Percentiles rank a stretch among this genome's conserved stretches.
Conservation (phyloP, 202 grass and related monocot species). For the Setaria viridis region DNA sequence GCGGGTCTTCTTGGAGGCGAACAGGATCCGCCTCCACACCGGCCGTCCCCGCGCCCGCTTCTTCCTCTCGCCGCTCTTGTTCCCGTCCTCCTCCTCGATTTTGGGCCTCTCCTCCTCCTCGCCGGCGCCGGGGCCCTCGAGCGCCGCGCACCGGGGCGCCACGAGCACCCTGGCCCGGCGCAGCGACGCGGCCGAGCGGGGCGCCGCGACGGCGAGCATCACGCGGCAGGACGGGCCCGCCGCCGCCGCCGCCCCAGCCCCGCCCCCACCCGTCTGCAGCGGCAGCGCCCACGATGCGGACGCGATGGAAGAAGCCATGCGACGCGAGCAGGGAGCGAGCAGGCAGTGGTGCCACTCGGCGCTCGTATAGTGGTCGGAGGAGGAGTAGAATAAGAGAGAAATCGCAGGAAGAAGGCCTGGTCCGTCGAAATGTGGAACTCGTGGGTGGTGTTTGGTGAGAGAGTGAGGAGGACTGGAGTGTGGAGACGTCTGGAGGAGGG, state of each 20-base stretch:
- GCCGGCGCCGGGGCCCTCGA: slow-evolving; percentile 6
- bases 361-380: not conserved
- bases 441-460: slow-evolving; percentile 16
- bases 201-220: slow-evolving; percentile 36
- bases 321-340: not conserved
- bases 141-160: slow-evolving; percentile 39
- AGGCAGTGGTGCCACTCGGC: not conserved
- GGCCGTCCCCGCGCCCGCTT: slow-evolving; percentile 46
- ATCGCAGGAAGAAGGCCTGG: not conserved
- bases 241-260: not conserved
- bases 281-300: slow-evolving; percentile 47
- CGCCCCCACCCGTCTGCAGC: slow-evolving; percentile 28
- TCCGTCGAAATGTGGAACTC: slow-evolving; percentile 25
- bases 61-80: slow-evolving; percentile 29
- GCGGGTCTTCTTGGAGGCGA: slow-evolving; percentile 90
- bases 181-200: slow-evolving; percentile 8
- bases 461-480: not conserved
- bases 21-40: slow-evolving; percentile 86
- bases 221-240: slow-evolving; percentile 20
- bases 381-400: not conserved
- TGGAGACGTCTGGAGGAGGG: not conserved
- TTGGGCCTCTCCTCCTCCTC: not conserved
- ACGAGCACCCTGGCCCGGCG: slow-evolving; percentile 26
- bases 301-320: slow-evolving; percentile 53
- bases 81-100: slow-evolving; percentile 17